Base-by-base conservation (phyloP, 2,329 filamentous ascomycete species). In the Colletotrichum sp. region DNA sequence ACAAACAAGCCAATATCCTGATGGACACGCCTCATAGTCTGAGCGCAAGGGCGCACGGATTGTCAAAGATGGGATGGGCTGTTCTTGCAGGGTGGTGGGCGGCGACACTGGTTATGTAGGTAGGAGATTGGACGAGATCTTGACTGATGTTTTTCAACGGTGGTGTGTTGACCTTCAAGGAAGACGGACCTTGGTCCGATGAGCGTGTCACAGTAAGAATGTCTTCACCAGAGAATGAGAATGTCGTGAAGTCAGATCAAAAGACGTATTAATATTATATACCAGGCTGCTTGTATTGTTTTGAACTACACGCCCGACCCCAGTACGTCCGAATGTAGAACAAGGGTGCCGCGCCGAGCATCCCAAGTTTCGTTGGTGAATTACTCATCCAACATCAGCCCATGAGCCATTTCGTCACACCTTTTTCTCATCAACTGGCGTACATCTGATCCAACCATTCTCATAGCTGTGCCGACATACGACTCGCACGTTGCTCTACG, bases 1-100 rank as follows among this genome's bases (percentile, higher is more conserved):
- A 73, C 57, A 73, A 74, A 16, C 74, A 76, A 60, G 74, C 74
- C 12, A 64, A 13, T 21, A 76, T 76, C 24, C 48, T 76, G 26
- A 36, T 60, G 48, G 72, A 73, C n/a, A 13, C n/a, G 8, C 70
- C 64, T 15, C 57, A 65, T 30, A 76, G 74, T n/a, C 21, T 55
- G 26, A 58, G 16, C 15, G 15, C 16, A 10, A 16, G 43, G 18
- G 1, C 58, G 21, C 18, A 13, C 15, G 16, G 18, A 8, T 34
- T 21, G 12, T 13, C 12, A 24, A n/a, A 43, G n/a, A 32, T 28
- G 24, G 6, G 55, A 28, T 52, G 58, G 64, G 43, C 13, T 18
- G 26, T 15, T n/a, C 10, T 64, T 6, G 24, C 18, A 12, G 34
- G 24, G 10, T 21, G 30, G 6, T 73, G 57, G 34, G 28, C 24